These are phyloP conservation scores for Thalassiosira sp. DNA, from an alignment of 352 stramenopile genomes.

Conservation along the genomic window DNA sequence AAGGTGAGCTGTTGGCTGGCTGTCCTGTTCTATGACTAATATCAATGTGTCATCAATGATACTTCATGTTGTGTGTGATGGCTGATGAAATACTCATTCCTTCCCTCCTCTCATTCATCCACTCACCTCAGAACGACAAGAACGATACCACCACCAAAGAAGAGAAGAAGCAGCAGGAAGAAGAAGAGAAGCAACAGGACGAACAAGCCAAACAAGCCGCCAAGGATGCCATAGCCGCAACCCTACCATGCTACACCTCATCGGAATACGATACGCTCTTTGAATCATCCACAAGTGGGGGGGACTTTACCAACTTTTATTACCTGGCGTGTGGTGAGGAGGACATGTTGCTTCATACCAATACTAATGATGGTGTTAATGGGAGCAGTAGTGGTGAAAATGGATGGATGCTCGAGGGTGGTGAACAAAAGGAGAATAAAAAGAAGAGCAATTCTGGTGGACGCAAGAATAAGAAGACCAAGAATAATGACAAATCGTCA, in stretches of 20 bases:
- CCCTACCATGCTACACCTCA: conserved; percentile 50
- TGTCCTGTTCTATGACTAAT: not conserved
- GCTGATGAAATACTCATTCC: not conserved
- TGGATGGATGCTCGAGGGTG: too few species aligned
- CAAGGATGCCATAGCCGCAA: conserved; percentile 14
- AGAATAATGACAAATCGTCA: conserved; percentile 18
- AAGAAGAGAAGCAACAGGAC: conserved; percentile 10
- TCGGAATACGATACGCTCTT: conserved; percentile 33
- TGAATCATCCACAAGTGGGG: conserved; percentile 1
- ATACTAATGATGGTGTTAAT: not conserved
- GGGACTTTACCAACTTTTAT: conserved; percentile 72
- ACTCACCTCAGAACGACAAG: conserved; percentile 6
- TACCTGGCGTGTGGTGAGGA: conserved; percentile 76
- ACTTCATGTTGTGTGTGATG: too few species aligned
- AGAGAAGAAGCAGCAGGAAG: too few species aligned
- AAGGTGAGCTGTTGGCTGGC: not conserved
- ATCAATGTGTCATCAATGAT: too few species aligned
- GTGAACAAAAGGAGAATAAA: too few species aligned
- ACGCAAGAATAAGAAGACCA: conserved; percentile 47
- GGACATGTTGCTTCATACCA: conserved; percentile 28
- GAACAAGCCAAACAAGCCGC: conserved; percentile 15
- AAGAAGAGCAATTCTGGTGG: too few species aligned
- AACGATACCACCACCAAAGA: too few species aligned
- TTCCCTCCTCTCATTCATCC: not conserved
- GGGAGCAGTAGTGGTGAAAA: too few species aligned